Base-by-base conservation (phyloP, 176 grass and related monocot species). In the Zizania latifolia region DNA sequence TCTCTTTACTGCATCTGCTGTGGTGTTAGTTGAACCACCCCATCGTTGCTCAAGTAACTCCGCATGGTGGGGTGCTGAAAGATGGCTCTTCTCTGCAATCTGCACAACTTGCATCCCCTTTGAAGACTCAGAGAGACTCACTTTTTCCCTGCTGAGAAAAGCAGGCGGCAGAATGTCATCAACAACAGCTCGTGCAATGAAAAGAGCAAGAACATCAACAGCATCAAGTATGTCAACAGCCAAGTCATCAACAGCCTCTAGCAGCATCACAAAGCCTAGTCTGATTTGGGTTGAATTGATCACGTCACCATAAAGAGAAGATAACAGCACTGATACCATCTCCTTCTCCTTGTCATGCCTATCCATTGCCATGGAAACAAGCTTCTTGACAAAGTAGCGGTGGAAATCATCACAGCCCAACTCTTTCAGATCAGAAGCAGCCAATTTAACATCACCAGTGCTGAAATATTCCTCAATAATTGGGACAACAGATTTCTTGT, bases 301-400 rank as follows among this genome's bases (percentile, higher is more conserved):
- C 24, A 91, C 58, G 22, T 83, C 79, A 59, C 79, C 81, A 82
- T 97, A 97, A 15, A 97, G 78, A 89, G 74, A 83, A 32, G 94
- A 97, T 58, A 97, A 77, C 66, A 97, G 72, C 78, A 97, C 94
- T 66, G 94, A 93, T 2, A 36, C 74, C 94, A 97, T 97, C 78
- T 97, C 94, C 78, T 93, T 97, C 83, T 97, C 94, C 82, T 97
- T 97, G 83, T 93, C 88, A 84, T 90, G 87, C 51, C 88, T 84
- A 54, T 97, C 94, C 94, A 97, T 97, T 68, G 94, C 86, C 83
- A 89, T 89, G 26, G 94, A 97, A 58, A 97, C 86, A 80, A 97
- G 85, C 65, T 89, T 92, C 83, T 97, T 97, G 58, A 93, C 90
- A 75, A 97, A 97, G 85, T 91, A 91, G 66, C 77, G 56, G 72